Conservation (phyloP, 2,329 filamentous ascomycete genomes). For the Tothia fuscella region DNA sequence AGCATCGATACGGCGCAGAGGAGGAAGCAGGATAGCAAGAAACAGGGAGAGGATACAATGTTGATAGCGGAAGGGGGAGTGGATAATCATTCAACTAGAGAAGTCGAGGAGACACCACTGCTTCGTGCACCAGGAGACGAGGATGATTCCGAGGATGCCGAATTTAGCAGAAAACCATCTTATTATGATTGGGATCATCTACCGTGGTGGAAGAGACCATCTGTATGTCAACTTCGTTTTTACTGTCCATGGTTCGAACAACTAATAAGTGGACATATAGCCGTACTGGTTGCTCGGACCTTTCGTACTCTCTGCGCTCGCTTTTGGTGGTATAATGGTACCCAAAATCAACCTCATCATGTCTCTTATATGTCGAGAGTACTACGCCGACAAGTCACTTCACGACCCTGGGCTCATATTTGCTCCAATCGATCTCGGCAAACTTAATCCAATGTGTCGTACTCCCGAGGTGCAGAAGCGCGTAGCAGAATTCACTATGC, state of each 20-base stretch:
- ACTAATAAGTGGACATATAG: constrained; percentile 21
- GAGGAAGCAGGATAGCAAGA: neutral
- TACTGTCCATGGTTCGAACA: neutral
- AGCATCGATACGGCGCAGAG: neutral
- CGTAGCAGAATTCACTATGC: constrained; percentile 67
- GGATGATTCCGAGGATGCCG: neutral
- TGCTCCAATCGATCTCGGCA: constrained; percentile 53
- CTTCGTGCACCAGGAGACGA: neutral
- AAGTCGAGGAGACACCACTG: constrained; percentile 9
- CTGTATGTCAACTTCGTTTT: constrained; percentile 10
- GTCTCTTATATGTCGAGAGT: constrained; percentile 69
- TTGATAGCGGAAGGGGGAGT: neutral
- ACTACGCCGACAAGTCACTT: constrained; percentile 51
- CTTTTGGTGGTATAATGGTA: constrained; percentile 75
- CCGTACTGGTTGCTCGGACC: constrained; percentile 75
- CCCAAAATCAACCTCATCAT: constrained; percentile 82
- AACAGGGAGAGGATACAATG: neutral
- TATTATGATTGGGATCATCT: constrained; percentile 9
- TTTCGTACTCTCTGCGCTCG: constrained; percentile 70
- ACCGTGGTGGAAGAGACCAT: constrained; percentile 12
- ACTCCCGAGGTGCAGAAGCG: constrained; percentile 65
- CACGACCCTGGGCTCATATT: constrained; percentile 47
- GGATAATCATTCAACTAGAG: neutral
- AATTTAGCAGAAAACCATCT: neutral
- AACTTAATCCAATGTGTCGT: constrained; percentile 67